A percentile compares a stretch with the other conserved stretches of the same genome.
Evolutionary conservation across 805 yeast genomes (phyloP).

Genomic region (Kodamaea kakaduensis): DNA sequence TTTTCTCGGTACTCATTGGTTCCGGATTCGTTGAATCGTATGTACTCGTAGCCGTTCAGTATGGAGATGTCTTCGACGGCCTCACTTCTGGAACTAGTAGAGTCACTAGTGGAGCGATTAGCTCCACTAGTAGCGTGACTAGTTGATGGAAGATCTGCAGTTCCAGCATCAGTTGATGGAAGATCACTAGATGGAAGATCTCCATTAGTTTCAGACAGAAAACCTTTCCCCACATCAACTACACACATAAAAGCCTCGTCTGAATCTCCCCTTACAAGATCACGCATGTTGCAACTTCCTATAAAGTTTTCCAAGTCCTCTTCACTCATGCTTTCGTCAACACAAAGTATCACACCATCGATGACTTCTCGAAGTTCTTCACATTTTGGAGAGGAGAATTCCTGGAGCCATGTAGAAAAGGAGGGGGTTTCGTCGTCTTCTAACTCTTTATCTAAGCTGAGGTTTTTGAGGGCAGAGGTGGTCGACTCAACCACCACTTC

Average conservation of each 20-base stretch:
- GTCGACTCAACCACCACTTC: too few relatives aligned
- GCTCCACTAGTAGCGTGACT: too few relatives aligned
- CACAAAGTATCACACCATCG: slow-evolving; percentile 44
- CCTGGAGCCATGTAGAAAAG: slow-evolving; percentile 45
- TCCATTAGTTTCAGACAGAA: too few relatives aligned
- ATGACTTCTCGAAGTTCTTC: slow-evolving; percentile 43
- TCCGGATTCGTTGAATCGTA: slow-evolving; percentile 30
- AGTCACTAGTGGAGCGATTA: too few relatives aligned
- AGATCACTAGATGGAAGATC: too few relatives aligned
- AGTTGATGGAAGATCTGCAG: too few relatives aligned
- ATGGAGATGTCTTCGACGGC: slow-evolving; percentile 39
- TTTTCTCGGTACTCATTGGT: slow-evolving; percentile 42
- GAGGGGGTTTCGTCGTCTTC: too few relatives aligned
- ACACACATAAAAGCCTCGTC: slow-evolving; percentile 8
- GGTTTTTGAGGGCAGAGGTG: too few relatives aligned
- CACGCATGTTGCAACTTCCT: slow-evolving; percentile 7
- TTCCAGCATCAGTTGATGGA: not conserved
- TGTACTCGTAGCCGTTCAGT: slow-evolving; percentile 40
- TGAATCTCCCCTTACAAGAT: not conserved
- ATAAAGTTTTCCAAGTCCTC: slow-evolving; percentile 15
- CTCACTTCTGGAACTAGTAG: slow-evolving; percentile 6
- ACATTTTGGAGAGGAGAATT: slow-evolving; percentile 35
- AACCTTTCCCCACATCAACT: slow-evolving; percentile 1
- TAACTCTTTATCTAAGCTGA: too few relatives aligned
- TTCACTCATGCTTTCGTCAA: slow-evolving; percentile 22